Evolutionary conservation across 106 monocot species (phyloP).

Genomic region (Agapanthus africanus): DNA sequence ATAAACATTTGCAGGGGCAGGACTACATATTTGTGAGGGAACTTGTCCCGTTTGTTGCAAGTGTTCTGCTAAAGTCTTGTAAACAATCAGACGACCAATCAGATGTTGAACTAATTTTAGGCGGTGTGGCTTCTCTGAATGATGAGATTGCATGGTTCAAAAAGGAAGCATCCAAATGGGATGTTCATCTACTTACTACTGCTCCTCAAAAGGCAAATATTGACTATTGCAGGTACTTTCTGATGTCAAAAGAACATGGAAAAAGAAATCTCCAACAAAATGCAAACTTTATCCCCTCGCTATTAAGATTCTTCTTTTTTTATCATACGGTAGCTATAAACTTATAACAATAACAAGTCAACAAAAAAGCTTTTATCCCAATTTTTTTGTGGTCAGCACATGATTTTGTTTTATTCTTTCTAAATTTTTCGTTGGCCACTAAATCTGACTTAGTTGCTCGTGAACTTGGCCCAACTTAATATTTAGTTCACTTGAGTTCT

Average conservation of each 20-base stretch:
- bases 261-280: too few relatives aligned
- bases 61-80: conserved; percentile 72
- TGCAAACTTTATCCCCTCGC: too few relatives aligned
- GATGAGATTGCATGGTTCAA: conserved; percentile 90
- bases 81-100: conserved; percentile 41
- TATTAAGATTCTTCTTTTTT: too few relatives aligned
- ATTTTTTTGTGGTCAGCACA: too few relatives aligned
- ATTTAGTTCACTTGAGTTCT: too few relatives aligned
- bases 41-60: conserved; percentile 76
- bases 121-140: conserved; percentile 56
- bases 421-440: too few relatives aligned
- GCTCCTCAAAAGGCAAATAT: conserved; percentile 56
- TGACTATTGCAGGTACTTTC: conserved; percentile 68
- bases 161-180: conserved; percentile 78
- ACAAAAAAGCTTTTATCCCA: too few relatives aligned
- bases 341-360: too few relatives aligned
- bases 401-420: too few relatives aligned
- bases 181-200: conserved; percentile 34
- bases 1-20: conserved; percentile 45
- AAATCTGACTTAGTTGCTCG: too few relatives aligned
- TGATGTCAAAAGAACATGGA: neutral
- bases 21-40: conserved; percentile 87
- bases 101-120: conserved; percentile 68
- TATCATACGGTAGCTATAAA: too few relatives aligned
- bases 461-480: too few relatives aligned